phyloP scores from a whole-genome alignment of 2,329 filamentous ascomycete species.

The Epichloe amarillans region DNA sequence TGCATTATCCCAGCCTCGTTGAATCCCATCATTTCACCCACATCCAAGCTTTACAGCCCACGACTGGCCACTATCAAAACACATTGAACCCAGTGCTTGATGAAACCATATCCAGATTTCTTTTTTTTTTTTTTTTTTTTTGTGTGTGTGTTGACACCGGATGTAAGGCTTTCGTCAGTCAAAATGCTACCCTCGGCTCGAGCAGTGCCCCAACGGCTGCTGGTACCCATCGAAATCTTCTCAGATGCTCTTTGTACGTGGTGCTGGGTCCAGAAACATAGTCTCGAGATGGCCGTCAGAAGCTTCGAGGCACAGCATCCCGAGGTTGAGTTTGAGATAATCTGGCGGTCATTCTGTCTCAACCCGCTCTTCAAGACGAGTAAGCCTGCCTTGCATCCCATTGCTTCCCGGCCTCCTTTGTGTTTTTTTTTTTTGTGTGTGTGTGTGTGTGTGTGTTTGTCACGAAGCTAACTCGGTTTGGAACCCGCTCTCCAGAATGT shows the following conservation, averaged over 20 bases:
- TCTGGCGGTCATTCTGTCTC: constrained; percentile 35
- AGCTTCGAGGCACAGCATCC: constrained; percentile 26
- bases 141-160: background rate
- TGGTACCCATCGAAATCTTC: constrained; percentile 28
- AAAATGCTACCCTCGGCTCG: background rate
- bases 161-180: too few relatives aligned
- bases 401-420: too few relatives aligned
- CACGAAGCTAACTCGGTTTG: too few relatives aligned
- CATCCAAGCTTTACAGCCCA: background rate
- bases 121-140: too few relatives aligned
- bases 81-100: background rate
- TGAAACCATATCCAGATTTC: background rate
- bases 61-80: background rate
- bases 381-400: background rate
- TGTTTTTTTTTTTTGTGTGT: too few relatives aligned
- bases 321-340: constrained; percentile 30
- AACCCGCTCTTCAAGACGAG: constrained; percentile 19
- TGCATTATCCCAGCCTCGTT: too few relatives aligned
- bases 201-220: background rate
- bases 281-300: constrained; percentile 31
- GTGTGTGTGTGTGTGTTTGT: too few relatives aligned
- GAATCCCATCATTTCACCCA: too few relatives aligned
- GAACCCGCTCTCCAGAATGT: constrained; percentile 11
- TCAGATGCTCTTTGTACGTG: constrained; percentile 38
- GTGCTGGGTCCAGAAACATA: constrained; percentile 36